Conservation (phyloP, 768 basidiomycete genomes). For the Suillus spraguei region DNA sequence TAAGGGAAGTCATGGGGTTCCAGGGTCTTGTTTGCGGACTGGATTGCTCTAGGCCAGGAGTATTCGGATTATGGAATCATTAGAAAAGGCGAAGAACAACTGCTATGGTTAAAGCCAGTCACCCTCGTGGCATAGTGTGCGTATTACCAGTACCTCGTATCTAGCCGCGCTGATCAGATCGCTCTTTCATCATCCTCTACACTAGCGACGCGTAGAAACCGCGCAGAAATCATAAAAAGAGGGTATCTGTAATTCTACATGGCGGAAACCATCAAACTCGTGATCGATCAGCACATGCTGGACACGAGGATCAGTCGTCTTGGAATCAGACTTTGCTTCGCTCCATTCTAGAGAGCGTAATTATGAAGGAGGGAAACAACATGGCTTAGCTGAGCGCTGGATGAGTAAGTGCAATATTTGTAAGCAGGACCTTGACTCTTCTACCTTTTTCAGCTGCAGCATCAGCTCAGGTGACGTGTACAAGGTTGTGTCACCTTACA, state of each 20-base stretch:
- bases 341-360: background rate
- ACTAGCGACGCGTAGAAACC: background rate
- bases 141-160: background rate
- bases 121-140: background rate
- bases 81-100: background rate
- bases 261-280: background rate
- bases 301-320: background rate
- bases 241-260: constrained; percentile 6
- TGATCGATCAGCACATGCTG: constrained; percentile 1
- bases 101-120: constrained; percentile 9
- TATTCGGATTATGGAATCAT: background rate
- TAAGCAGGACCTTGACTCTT: background rate
- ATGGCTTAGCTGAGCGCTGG: background rate
- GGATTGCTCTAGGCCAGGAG: constrained; percentile 2
- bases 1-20: constrained; percentile 8
- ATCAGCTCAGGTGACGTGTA: no score
- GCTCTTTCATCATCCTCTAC: background rate
- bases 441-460: no score
- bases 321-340: background rate
- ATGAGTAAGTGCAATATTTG: background rate
- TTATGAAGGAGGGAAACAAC: background rate
- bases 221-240: background rate
- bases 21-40: constrained; percentile 2
- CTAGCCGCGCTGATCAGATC: background rate
- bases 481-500: no score